Conservation (phyloP, 116 monocot genomes). For the Papilionanthe hybrid region DNA sequence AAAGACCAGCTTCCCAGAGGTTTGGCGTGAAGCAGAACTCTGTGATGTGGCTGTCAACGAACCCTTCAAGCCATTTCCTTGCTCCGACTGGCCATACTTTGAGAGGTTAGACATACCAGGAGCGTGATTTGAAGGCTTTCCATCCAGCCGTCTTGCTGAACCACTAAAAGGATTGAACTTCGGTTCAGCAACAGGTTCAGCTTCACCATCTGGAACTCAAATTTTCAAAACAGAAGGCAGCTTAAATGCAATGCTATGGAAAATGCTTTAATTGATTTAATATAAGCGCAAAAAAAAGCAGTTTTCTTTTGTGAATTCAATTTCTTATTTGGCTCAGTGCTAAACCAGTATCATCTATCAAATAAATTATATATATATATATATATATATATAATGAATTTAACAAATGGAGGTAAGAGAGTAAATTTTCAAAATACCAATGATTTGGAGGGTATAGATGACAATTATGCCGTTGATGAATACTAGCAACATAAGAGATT, state of each 20-base stretch:
- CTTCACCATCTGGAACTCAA: constrained; percentile 28
- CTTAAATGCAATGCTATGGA: not conserved
- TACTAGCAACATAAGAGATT: too few species aligned
- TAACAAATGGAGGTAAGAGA: too few species aligned
- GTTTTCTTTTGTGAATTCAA: too few species aligned
- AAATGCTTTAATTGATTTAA: too few species aligned
- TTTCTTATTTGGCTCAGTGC: too few species aligned
- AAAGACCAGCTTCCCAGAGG: constrained; percentile 47
- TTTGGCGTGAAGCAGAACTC: constrained; percentile 13
- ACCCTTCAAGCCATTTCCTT: constrained; percentile 15
- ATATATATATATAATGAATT: too few species aligned
- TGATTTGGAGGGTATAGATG: too few species aligned
- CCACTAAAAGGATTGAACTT: constrained; percentile 80
- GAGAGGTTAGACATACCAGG: constrained; percentile 10
- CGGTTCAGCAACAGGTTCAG: constrained; percentile 27
- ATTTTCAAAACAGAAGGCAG: not conserved
- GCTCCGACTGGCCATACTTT: constrained; percentile 9
- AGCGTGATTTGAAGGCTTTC: constrained; percentile 36
- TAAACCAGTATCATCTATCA: too few species aligned
- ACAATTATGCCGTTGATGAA: too few species aligned
- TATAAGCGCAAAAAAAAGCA: too few species aligned
- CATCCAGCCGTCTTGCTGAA: constrained; percentile 61
- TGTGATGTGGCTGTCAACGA: constrained; percentile 2
- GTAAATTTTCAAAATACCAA: too few species aligned
- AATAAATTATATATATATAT: too few species aligned